These are phyloP conservation scores for Medicago ruthenica DNA, from an alignment of 306 rosid species.

Conservation along the genomic window DNA sequence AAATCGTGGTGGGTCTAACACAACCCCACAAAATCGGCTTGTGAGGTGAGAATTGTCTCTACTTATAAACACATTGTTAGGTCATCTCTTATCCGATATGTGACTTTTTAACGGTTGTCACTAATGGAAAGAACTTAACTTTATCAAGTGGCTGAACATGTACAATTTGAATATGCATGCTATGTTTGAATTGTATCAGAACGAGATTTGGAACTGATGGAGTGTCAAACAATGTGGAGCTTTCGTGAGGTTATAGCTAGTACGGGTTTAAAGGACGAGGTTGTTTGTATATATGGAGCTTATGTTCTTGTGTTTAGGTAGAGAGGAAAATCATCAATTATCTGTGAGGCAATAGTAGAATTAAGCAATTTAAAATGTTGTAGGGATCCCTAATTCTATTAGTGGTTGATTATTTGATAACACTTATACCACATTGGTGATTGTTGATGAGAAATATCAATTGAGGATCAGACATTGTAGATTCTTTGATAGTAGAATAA, in stretches of 20 bases:
- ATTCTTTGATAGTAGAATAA: neutral
- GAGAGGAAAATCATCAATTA: neutral
- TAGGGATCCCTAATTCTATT: neutral
- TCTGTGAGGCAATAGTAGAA: neutral
- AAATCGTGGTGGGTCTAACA: too few species aligned
- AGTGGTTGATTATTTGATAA: neutral
- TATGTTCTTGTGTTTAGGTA: neutral
- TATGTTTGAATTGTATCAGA: neutral
- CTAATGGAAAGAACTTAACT: neutral
- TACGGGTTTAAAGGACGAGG: neutral
- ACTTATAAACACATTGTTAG: too few species aligned
- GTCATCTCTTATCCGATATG: too few species aligned
- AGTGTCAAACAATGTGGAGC: neutral
- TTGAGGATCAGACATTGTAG: neutral
- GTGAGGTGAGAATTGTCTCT: too few species aligned
- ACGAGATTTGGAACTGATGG: neutral
- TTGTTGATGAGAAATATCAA: neutral
- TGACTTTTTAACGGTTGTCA: too few species aligned
- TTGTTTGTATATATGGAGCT: neutral
- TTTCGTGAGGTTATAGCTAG: neutral
- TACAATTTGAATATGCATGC: neutral
- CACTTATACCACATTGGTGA: neutral
- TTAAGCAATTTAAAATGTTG: neutral
- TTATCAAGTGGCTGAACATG: neutral
- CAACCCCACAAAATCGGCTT: too few species aligned